Evolutionary conservation across 768 basidiomycete species (phyloP), one percentile per base, ranked within the genome.

Genomic region (Auricularia sp.): DNA sequence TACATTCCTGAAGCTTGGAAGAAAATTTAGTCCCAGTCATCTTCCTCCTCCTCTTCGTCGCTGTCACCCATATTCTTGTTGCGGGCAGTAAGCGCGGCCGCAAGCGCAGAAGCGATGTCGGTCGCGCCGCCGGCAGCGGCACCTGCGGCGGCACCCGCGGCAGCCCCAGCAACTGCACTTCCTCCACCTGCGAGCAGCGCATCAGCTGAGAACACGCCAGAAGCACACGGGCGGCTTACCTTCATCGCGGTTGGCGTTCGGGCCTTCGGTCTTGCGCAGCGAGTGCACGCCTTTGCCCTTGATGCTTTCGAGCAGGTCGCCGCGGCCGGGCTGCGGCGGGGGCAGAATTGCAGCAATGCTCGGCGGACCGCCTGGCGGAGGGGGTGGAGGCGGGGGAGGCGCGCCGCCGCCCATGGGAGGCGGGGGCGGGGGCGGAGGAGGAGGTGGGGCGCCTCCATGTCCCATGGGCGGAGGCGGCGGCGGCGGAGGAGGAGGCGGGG

Each of bases 281-380:
- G 81, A 78, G 68, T 86, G 81, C 0, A 93, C 77, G 44, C 91
- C 88, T 71, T 86, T 87, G 43, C 90, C 91, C 75, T 89, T 88
- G 67, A 96, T 95, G 12, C 87, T 87, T 0, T 86, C 87, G 51
- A 95, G 77, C 2, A 96, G 78, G 54, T 86, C 86, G 35, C 71
- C 74, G 29, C 91, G 83, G 4, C 84, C 90, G 18, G 85, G 79
- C 68, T 82, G 83, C 5, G 84, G 73, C 10, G 86, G 70, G 3
- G 86, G 81, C 1, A 85, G 67, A 5, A 68, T 69, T 11, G 75
- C 70, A 14, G 73, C 69, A 1, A 74, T 63, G 7, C 76, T 63
- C 2, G 62, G 70, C 42, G 64, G 18, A 11, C 64, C 70, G 14
- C 69, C 68, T 7, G 69, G 70, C 16, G 70, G 71, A 29, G 69